phyloP scores from a whole-genome alignment of 306 rosid genomes.

The Pterocarpus santalinus region DNA sequence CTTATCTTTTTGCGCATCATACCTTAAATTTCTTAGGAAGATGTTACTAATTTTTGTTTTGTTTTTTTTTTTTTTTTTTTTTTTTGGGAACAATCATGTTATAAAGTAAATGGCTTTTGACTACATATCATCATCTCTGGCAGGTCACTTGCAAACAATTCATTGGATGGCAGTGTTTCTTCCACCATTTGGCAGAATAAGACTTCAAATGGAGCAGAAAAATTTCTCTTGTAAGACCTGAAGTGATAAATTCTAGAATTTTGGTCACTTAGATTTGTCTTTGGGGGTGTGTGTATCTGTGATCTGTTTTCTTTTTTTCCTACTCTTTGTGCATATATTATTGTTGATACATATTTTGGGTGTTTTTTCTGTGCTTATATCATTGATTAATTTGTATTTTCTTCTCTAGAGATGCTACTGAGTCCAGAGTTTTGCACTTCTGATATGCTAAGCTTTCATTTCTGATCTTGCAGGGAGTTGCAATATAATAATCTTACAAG shows the following conservation, averaged over 20 bases:
- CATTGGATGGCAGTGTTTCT: constrained; percentile 67
- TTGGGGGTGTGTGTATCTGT: neutral
- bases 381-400: constrained; percentile 3
- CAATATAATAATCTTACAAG: constrained; percentile 67
- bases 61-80: too few species aligned
- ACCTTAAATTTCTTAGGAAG: constrained; percentile 29
- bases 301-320: neutral
- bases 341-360: constrained; percentile 15
- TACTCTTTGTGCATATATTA: neutral
- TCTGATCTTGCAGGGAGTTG: constrained; percentile 74
- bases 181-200: constrained; percentile 75
- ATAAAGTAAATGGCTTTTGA: constrained; percentile 28
- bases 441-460: constrained; percentile 30
- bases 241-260: constrained; percentile 37
- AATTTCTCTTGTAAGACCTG: constrained; percentile 70
- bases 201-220: constrained; percentile 50
- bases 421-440: neutral
- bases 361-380: constrained; percentile 30
- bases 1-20: constrained; percentile 14
- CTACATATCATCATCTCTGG: constrained; percentile 44
- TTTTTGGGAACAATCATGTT: constrained; percentile 33
- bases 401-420: constrained; percentile 7
- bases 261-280: constrained; percentile 24
- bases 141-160: constrained; percentile 93
- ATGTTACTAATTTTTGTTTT: neutral